Base-by-base conservation (phyloP, 768 basidiomycete genomes). In the Russula emetica region DNA sequence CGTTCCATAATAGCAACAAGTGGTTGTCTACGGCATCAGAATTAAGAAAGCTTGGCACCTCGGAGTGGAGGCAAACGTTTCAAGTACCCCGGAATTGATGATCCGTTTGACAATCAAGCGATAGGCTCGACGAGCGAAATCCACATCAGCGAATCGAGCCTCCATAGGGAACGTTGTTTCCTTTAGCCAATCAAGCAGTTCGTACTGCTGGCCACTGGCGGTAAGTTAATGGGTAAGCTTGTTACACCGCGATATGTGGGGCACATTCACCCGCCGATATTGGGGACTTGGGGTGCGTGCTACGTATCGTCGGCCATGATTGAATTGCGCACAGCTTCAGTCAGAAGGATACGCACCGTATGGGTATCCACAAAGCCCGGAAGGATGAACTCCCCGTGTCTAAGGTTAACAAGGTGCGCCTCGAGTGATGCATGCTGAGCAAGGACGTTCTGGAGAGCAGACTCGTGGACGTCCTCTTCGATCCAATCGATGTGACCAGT, bases 281-380 rank as follows among this genome's bases (percentile, higher is more conserved):
- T 90, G 14, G 88, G 86, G 62, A 86, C 82, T 71, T 95, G 92
- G 0, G 90, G 86, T 10, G 90, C 90, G 76, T 92, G 89, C 88
- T 89, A 55, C 8, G n/a, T 20, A 58, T 44, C 22, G 20, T 11
- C 24, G 36, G 20, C 13, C 20, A 14, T 55, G 9, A 44, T 16
- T 3, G 14, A 56, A 42, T 14, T 26, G 14, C 6, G 32, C 10
- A 9, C 22, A 47, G 3, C 8, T 24, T 14, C 13, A 20, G 34
- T 45, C 28, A 30, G 20, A 59, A 5, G 2, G 8, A 16, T 36
- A 73, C 87, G 72, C 71, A 94, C 94, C 38, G 88, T 91, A 75
- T 96, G 94, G 34, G 94, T 96, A 78, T 97, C 94, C 59, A 95
- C 78, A 72, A 96, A 85, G 4, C 94, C 94, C 7, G 94, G 94